Percentiles rank a stretch among this genome's conserved stretches.
These are phyloP conservation scores for Aurantiochytrium sp. DNA, from an alignment of 108 stramenopile species.

Conservation along the genomic window DNA sequence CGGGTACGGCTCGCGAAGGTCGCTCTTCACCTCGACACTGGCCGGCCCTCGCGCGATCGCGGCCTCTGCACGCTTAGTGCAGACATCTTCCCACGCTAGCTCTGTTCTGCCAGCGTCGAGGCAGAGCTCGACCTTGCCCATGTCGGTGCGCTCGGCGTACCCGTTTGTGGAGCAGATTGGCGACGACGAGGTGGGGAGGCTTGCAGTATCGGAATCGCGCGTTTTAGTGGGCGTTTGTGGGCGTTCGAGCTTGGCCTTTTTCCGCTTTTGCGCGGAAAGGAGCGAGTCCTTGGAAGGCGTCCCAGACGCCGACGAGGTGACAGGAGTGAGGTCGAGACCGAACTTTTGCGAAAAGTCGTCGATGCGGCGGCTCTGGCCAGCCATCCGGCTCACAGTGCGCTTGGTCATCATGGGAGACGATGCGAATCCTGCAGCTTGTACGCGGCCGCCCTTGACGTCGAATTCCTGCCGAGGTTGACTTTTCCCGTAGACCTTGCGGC, in stretches of 20 bases:
- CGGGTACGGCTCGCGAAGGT: constrained; percentile 51
- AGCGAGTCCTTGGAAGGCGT: not conserved
- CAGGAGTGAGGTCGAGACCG: not conserved
- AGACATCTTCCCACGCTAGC: not conserved
- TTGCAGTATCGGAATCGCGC: not conserved
- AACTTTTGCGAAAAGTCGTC: not conserved
- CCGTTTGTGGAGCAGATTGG: not conserved
- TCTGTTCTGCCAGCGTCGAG: not conserved
- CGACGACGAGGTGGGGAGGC: not conserved
- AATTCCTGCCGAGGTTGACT: not conserved
- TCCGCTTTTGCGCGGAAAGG: not conserved
- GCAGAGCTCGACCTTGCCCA: not conserved
- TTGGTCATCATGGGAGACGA: not conserved
- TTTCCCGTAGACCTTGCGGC: not conserved
- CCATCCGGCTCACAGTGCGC: not conserved
- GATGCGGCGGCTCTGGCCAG: not conserved
- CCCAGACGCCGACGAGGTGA: not conserved
- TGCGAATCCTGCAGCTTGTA: not conserved
- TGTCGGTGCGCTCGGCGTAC: not conserved
- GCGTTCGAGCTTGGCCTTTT: not conserved
- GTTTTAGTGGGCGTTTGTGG: not conserved
- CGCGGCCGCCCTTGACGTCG: not conserved
- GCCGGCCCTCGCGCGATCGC: not conserved
- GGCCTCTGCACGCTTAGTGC: not conserved
- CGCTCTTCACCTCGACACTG: constrained; percentile 13